phyloP scores from a whole-genome alignment of 345 rosid genomes.

The Eucalyptus erythrocorys region DNA sequence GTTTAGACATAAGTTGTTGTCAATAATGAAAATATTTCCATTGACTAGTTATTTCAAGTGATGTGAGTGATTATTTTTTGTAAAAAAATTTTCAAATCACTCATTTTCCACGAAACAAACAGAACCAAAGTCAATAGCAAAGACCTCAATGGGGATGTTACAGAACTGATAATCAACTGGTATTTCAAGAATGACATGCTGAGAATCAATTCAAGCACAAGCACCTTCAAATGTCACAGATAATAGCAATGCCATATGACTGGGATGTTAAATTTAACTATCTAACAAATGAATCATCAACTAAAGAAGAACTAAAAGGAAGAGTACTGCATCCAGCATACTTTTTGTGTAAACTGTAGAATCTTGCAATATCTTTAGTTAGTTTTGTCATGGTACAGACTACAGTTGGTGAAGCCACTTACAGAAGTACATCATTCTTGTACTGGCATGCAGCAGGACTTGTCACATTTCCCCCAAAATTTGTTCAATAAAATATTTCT shows the following conservation, averaged over 20 bases:
- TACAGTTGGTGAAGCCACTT: not conserved
- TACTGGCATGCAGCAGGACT: not conserved
- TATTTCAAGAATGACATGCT: not conserved
- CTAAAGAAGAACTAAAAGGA: not conserved
- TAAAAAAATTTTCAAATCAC: not conserved
- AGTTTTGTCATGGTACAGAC: not conserved
- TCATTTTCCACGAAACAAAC: too few relatives aligned
- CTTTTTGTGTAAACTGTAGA: not conserved
- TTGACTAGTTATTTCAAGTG: not conserved
- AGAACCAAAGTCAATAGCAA: not conserved
- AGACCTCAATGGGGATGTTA: not conserved
- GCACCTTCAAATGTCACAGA: not conserved
- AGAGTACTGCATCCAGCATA: not conserved
- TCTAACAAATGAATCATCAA: not conserved
- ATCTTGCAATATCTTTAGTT: not conserved
- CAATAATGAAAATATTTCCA: not conserved
- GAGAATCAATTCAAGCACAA: not conserved
- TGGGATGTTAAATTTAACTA: not conserved
- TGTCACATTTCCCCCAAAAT: not conserved
- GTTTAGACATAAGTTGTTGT: not conserved
- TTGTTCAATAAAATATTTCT: not conserved
- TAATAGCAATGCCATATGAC: not conserved
- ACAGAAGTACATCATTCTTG: not conserved
- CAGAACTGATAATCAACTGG: not conserved
- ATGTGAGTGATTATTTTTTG: not conserved